Percentiles rank a stretch among this genome's conserved stretches.
Conservation (phyloP, 2,329 filamentous ascomycete genomes). For the Boeremia exigua region DNA sequence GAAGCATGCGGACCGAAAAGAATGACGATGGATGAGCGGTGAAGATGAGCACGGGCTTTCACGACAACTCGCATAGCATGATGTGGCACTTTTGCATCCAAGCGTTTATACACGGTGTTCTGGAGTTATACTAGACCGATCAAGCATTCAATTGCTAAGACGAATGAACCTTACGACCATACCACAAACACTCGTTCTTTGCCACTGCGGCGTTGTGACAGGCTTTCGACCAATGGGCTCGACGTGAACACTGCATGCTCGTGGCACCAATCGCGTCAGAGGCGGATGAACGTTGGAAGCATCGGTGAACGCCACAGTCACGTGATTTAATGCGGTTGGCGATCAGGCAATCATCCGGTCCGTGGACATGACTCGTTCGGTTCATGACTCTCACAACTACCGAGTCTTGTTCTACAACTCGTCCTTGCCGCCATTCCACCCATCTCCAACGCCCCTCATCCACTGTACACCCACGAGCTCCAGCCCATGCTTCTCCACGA, state of each 20-base stretch:
- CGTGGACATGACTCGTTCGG: background rate
- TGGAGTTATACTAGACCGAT: conserved; percentile 24
- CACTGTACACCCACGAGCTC: conserved; percentile 44
- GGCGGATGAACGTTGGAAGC: no score
- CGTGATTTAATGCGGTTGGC: background rate
- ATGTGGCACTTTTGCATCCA: conserved; percentile 20
- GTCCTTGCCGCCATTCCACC: conserved; percentile 29
- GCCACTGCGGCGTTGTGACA: background rate
- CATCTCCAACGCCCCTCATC: conserved; percentile 48
- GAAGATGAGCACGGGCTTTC: conserved; percentile 18
- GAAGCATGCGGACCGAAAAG: conserved; percentile 11
- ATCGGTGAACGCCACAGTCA: background rate
- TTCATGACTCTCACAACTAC: background rate
- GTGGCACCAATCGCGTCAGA: background rate
- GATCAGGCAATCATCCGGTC: background rate
- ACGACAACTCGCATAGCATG: conserved; percentile 20
- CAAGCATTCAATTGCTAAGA: conserved; percentile 29
- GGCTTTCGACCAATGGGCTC: background rate
- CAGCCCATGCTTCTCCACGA: conserved; percentile 33
- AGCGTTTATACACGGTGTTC: conserved; percentile 20
- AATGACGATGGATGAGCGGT: conserved; percentile 17
- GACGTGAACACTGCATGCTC: background rate
- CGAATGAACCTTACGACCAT: conserved; percentile 18
- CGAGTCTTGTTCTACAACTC: background rate
- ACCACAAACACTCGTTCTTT: background rate